Percentiles rank a stretch among this genome's conserved stretches.
Conservation (phyloP, 2,329 filamentous ascomycete genomes). For the Monosporascus sp. region DNA sequence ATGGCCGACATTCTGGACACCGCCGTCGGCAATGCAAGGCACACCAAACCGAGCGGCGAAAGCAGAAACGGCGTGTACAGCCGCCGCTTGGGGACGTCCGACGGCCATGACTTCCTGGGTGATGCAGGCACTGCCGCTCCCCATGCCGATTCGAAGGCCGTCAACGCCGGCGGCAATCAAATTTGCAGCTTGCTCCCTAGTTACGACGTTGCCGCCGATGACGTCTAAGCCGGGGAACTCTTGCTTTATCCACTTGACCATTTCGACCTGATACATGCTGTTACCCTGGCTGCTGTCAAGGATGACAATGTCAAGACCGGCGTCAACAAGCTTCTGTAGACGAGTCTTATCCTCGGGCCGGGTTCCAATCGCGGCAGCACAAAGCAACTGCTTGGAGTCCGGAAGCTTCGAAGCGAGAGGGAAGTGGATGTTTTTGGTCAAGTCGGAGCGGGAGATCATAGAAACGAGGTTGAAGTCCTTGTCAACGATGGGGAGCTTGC, state of each 20-base stretch:
- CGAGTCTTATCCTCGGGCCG: slow-evolving; percentile 87
- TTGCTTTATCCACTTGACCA: slow-evolving; percentile 94
- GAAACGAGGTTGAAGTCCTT: slow-evolving; percentile 79
- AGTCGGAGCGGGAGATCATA: slow-evolving; percentile 86
- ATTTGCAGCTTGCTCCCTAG: slow-evolving; percentile 86
- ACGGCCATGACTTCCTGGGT: slow-evolving; percentile 99
- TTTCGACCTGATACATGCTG: slow-evolving; percentile 97
- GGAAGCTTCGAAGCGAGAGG: slow-evolving; percentile 93
- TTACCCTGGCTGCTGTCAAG: slow-evolving; percentile 97
- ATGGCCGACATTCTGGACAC: slow-evolving; percentile 97
- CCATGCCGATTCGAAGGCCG: slow-evolving; percentile 97
- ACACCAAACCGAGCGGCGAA: slow-evolving; percentile 94
- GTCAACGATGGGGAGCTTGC: slow-evolving; percentile 92
- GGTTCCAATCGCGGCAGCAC: slow-evolving; percentile 91
- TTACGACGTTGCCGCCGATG: slow-evolving; percentile 97
- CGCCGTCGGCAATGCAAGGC: slow-evolving; percentile 95
- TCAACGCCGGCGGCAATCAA: slow-evolving; percentile 93
- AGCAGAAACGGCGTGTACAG: slow-evolving; percentile 81
- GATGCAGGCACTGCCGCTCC: slow-evolving; percentile 95
- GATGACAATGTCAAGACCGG: slow-evolving; percentile 90
- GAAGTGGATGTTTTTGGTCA: slow-evolving; percentile 98
- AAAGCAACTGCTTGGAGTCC: slow-evolving; percentile 95
- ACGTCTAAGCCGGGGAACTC: slow-evolving; percentile 84
- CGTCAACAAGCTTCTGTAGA: slow-evolving; percentile 82
- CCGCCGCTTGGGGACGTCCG: slow-evolving; percentile 88